Base-by-base conservation (phyloP, 2,329 filamentous ascomycete species). In the Lachnellula subtilissima region DNA sequence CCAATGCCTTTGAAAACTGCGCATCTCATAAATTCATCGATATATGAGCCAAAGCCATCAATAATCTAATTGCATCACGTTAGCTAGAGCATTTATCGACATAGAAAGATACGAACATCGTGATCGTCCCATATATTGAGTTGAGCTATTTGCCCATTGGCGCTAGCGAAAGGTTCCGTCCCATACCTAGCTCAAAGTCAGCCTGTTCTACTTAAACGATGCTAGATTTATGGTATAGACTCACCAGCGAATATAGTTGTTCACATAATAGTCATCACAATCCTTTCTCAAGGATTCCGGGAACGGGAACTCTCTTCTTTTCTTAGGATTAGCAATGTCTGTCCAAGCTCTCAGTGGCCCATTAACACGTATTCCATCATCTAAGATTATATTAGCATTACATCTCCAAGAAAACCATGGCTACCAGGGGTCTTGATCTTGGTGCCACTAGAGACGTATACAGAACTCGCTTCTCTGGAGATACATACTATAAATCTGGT, bases 111-210 rank as follows among this genome's bases (percentile, higher is more conserved):
- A 81, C 74, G 80, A 76, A 82, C 70, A 69, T 94, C 89, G 70
- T 97, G 94, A 65, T 99, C 94, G 71, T 99, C 94, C 92, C 93
- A 99, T 46, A 99, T 89, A 68, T 97, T 99, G 62, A 99, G 76
- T 82, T 96, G 95, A 1, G 94, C 86, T 59, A 99, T 97, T 70
- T 97, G 91, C 1, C 88, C 88, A 64, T 92, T 95, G 36, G 90
- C 90, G 66, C 87, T 78, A 1, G 89, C 87, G 72, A 97, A 99
- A 0, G 95, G 82, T 35, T 92, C 90, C 56, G 82, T 88, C 46
- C 84, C 83, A 69, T 94, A 97, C 84, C 84, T 69, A 84, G 50
- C 73, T 71, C 2, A 81, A 72, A 61, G 85, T 84, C 69, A n/a
- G 12, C 23, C 12, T 85, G 15, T 80, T 74, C 40, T 39, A 6